Evolutionary conservation across 129 eudicot species (phyloP).

Genomic region (Artemisia annua): DNA sequence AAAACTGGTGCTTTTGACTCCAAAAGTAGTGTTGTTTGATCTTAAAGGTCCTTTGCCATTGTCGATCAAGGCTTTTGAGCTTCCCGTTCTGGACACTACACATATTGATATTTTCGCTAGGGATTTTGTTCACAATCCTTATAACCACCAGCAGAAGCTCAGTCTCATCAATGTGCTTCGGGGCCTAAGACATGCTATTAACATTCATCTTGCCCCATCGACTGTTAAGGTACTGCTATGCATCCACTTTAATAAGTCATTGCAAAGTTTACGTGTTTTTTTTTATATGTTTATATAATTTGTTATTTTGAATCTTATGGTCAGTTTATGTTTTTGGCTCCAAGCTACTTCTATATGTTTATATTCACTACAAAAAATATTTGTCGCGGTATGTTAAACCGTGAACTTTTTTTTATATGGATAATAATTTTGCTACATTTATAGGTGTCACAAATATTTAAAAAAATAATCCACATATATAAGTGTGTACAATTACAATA

Average conservation of each 20-base stretch:
- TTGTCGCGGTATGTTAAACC: too few relatives aligned
- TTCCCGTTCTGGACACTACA: constrained; percentile 14
- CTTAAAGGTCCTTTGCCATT: constrained; percentile 22
- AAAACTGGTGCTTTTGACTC: constrained; percentile 26
- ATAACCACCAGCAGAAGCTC: constrained; percentile 26
- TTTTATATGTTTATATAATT: neutral
- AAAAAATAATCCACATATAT: too few relatives aligned
- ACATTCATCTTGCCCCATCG: constrained; percentile 24
- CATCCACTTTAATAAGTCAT: neutral
- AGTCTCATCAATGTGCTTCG: constrained; percentile 9
- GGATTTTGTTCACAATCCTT: too few relatives aligned
- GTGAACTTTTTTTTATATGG: too few relatives aligned
- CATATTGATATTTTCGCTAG: constrained; percentile 1
- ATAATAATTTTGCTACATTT: too few relatives aligned
- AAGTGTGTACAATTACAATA: too few relatives aligned
- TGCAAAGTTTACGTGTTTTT: neutral
- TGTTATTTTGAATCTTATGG: too few relatives aligned
- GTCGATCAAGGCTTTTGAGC: constrained; percentile 16
- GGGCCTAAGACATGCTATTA: constrained; percentile 7
- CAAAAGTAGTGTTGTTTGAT: constrained; percentile 18
- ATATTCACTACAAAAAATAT: too few relatives aligned
- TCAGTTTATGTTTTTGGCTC: too few relatives aligned
- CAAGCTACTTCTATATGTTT: too few relatives aligned
- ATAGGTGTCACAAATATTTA: too few relatives aligned
- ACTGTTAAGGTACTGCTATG: constrained; percentile 22